phyloP scores from a whole-genome alignment of 179 eudicot genomes.

The Amaranthus tricolor region DNA sequence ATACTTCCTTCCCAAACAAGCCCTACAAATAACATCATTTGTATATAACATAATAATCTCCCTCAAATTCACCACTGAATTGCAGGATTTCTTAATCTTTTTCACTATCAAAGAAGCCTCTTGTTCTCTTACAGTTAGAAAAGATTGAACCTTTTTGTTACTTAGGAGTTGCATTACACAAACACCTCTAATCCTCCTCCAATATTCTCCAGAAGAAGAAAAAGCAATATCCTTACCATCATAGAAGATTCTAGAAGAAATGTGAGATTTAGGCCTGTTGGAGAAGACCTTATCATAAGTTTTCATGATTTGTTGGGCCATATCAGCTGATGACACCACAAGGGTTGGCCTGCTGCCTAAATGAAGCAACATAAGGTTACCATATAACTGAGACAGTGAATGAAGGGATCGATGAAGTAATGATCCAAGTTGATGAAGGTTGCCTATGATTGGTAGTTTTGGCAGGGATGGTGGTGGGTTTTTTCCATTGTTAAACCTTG shows the following conservation, averaged over 20 bases:
- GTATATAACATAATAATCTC: constrained; percentile 22
- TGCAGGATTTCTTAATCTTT: constrained; percentile 10
- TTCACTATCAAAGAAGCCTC: constrained; percentile 33
- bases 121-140: constrained; percentile 32
- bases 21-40: constrained; percentile 27
- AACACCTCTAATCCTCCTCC: constrained; percentile 38
- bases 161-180: constrained; percentile 37
- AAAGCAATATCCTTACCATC: constrained; percentile 27
- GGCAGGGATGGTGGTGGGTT: constrained; percentile 45
- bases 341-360: constrained; percentile 35
- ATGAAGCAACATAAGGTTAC: constrained; percentile 41
- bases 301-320: constrained; percentile 43
- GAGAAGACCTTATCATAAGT: constrained; percentile 39
- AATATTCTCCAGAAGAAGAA: constrained; percentile 40
- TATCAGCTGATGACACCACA: constrained; percentile 43
- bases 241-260: constrained; percentile 22
- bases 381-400: constrained; percentile 30
- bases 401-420: constrained; percentile 43
- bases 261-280: constrained; percentile 23
- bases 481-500: background rate
- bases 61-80: constrained; percentile 32
- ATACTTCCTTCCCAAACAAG: constrained; percentile 44
- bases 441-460: constrained; percentile 49
- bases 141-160: constrained; percentile 31
- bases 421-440: constrained; percentile 43